Percentiles rank a stretch among this genome's conserved stretches.
These are phyloP conservation scores for Taphrina confusa DNA, from an alignment of 1,139 yeast genomes.

Conservation along the genomic window DNA sequence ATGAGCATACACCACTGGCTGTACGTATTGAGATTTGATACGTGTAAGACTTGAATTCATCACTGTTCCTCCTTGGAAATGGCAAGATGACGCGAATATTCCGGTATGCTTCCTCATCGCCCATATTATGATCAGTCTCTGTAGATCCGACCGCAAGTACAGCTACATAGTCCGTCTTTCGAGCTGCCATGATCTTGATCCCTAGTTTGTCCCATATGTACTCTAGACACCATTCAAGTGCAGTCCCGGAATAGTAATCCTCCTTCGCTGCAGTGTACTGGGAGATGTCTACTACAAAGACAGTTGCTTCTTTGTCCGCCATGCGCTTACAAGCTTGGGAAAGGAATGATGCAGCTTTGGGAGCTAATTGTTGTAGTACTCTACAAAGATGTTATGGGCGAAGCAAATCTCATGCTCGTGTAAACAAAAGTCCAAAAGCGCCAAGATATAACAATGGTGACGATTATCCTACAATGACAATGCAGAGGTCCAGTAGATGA, in stretches of 20 bases:
- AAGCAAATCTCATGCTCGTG: too few species aligned
- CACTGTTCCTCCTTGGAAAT: slow-evolving; percentile 10
- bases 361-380: too few species aligned
- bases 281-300: slow-evolving; percentile 58
- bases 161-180: slow-evolving; percentile 61
- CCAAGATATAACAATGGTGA: too few species aligned
- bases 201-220: slow-evolving; percentile 53
- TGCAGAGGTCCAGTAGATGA: too few species aligned
- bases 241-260: slow-evolving; percentile 43
- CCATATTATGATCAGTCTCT: slow-evolving; percentile 34
- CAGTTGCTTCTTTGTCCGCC: slow-evolving; percentile 46
- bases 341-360: too few species aligned
- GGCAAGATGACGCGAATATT: slow-evolving; percentile 17
- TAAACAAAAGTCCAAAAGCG: too few species aligned
- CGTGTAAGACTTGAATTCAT: slow-evolving; percentile 22
- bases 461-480: too few species aligned
- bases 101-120: slow-evolving; percentile 15
- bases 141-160: slow-evolving; percentile 51
- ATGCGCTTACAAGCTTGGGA: slow-evolving; percentile 19
- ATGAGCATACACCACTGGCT: too few species aligned
- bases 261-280: slow-evolving; percentile 50
- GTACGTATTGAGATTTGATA: too few species aligned
- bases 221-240: slow-evolving; percentile 50
- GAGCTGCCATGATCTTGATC: slow-evolving; percentile 52
- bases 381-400: too few species aligned